A percentile compares a stretch with the other conserved stretches of the same genome.
Evolutionary conservation across 75 land plant species (phyloP).

Genomic region (Selaginella moellendorffii): DNA sequence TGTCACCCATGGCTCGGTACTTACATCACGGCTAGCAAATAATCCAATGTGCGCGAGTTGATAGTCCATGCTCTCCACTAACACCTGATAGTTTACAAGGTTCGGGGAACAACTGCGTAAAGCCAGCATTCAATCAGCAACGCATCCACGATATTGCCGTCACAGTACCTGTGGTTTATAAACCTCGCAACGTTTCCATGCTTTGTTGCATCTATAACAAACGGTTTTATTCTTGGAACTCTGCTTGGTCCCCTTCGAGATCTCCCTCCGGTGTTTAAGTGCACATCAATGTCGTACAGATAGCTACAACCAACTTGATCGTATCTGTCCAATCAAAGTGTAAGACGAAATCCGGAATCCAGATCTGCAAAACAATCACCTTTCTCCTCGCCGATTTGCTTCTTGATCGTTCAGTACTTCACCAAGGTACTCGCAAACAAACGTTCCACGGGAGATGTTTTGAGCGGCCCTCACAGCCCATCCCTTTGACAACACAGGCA

Average conservation of each 20-base stretch:
- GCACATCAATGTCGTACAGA: constrained; percentile 66
- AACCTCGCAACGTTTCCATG: constrained; percentile 89
- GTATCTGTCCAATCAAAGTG: constrained; percentile 60
- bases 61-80: constrained; percentile 96
- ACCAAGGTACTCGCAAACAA: constrained; percentile 90
- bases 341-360: neutral
- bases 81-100: constrained; percentile 66
- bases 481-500: constrained; percentile 38
- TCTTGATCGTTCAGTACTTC: constrained; percentile 74
- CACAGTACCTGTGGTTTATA: constrained; percentile 86
- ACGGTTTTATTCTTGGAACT: constrained; percentile 31
- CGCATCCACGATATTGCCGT: neutral
- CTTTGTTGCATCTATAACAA: constrained; percentile 79
- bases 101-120: constrained; percentile 74
- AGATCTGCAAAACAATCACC: constrained; percentile 26
- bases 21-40: constrained; percentile 86
- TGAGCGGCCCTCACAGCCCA: constrained; percentile 95
- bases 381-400: constrained; percentile 52
- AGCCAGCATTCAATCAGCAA: neutral
- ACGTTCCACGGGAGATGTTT: constrained; percentile 72
- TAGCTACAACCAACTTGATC: constrained; percentile 59
- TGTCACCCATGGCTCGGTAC: constrained; percentile 11
- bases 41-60: constrained; percentile 92
- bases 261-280: constrained; percentile 33
- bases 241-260: constrained; percentile 22